These are phyloP conservation scores for Mycosarcoma maydis DNA, from an alignment of 1,284 basidiomycete genomes.

Conservation along the genomic window DNA sequence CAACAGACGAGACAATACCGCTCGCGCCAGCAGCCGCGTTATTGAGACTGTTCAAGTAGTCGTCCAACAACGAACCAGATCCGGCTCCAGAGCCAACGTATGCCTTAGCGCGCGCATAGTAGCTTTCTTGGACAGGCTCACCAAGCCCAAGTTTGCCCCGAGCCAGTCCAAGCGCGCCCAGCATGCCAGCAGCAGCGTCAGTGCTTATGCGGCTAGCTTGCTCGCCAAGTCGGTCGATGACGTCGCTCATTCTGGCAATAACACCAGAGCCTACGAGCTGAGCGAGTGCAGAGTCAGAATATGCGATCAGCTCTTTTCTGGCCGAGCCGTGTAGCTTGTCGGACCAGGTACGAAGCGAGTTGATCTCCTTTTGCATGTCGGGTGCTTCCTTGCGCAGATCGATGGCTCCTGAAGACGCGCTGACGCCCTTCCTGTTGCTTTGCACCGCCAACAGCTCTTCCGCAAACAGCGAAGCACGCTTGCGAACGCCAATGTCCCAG, in stretches of 20 bases:
- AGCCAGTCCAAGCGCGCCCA: conserved; percentile 42
- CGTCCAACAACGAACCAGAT: conserved; percentile 37
- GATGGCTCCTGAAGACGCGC: conserved; percentile 22
- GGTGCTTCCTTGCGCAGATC: conserved; percentile 42
- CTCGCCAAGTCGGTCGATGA: conserved; percentile 43
- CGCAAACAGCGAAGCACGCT: conserved; percentile 39
- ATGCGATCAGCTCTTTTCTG: conserved; percentile 43
- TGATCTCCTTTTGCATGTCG: conserved; percentile 45
- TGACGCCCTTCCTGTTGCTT: conserved; percentile 31
- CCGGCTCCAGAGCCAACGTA: conserved; percentile 23
- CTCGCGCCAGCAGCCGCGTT: conserved; percentile 11
- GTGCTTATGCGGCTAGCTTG: conserved; percentile 44
- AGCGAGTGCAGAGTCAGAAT: conserved; percentile 27
- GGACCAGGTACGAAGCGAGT: conserved; percentile 18
- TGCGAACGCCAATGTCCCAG: conserved; percentile 58
- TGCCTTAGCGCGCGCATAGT: conserved; percentile 39
- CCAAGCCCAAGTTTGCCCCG: conserved; percentile 38
- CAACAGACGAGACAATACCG: conserved; percentile 18
- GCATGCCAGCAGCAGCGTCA: conserved; percentile 47
- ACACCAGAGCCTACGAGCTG: conserved; percentile 50
- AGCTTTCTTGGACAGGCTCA: conserved; percentile 21
- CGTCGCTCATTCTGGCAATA: conserved; percentile 35
- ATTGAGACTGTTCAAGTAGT: conserved; percentile 25
- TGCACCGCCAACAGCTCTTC: conserved; percentile 48
- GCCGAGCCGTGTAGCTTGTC: conserved; percentile 51